phyloP scores from a whole-genome alignment of 129 eudicot species.

The Apium graveolens region DNA sequence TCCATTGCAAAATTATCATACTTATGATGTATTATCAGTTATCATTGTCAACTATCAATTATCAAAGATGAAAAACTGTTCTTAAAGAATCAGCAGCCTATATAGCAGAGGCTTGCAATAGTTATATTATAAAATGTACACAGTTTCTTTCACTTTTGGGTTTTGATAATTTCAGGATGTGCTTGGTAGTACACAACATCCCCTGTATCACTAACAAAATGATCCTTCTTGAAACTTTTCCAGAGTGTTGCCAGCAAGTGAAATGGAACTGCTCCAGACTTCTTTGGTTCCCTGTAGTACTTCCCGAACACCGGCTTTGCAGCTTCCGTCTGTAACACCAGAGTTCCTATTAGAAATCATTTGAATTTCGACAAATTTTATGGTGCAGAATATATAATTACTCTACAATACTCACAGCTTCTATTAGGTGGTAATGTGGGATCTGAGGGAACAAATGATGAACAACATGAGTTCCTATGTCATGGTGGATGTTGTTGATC shows the following conservation, averaged over 20 bases:
- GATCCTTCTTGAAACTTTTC: slow-evolving; percentile 18
- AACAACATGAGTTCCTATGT: slow-evolving; percentile 90
- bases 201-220: slow-evolving; percentile 24
- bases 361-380: not conserved
- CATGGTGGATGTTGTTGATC: slow-evolving; percentile 97
- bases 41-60: not conserved
- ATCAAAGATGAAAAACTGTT: not conserved
- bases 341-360: not conserved
- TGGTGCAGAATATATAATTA: slow-evolving; percentile 1
- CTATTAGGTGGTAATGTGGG: slow-evolving; percentile 87
- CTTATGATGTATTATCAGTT: not conserved
- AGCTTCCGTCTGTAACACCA: slow-evolving; percentile 20
- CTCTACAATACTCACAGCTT: slow-evolving; percentile 48
- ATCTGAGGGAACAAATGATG: slow-evolving; percentile 99
- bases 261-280: slow-evolving; percentile 19
- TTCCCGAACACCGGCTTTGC: slow-evolving; percentile 25
- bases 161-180: slow-evolving; percentile 10
- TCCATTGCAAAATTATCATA: not conserved
- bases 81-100: not conserved
- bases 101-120: slow-evolving; percentile 3
- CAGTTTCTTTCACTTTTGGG: not conserved
- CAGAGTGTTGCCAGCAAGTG: slow-evolving; percentile 13
- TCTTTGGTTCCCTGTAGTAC: slow-evolving; percentile 28
- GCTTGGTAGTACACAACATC: slow-evolving; percentile 28
- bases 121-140: not conserved